A percentile compares a stretch with the other conserved stretches of the same genome.
These are phyloP conservation scores for Purshia tridentata DNA, from an alignment of 306 rosid genomes.

Conservation along the genomic window DNA sequence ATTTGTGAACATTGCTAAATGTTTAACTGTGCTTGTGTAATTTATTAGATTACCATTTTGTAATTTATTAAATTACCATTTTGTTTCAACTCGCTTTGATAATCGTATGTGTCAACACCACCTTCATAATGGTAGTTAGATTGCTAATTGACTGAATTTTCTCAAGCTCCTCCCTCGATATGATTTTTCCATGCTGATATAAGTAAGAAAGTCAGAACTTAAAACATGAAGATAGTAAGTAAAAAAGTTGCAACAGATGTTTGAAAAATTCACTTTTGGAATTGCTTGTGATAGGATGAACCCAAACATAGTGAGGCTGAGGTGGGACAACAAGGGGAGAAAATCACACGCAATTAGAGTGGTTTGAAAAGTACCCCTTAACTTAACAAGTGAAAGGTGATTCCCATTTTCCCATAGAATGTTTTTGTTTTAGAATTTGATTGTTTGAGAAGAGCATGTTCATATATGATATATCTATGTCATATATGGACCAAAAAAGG, in stretches of 20 bases:
- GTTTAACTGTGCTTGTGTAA: no score
- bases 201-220: slow-evolving; percentile 32
- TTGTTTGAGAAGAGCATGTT: neutral
- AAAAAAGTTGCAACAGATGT: neutral
- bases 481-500: neutral
- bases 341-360: slow-evolving; percentile 84
- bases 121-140: no score
- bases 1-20: no score
- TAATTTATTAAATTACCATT: no score
- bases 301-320: slow-evolving; percentile 72
- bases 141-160: slow-evolving; percentile 55
- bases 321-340: slow-evolving; percentile 54
- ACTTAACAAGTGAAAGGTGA: slow-evolving; percentile 76
- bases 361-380: slow-evolving; percentile 76
- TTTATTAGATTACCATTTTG: no score
- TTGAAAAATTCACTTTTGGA: neutral
- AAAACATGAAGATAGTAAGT: neutral
- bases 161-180: slow-evolving; percentile 84
- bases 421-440: neutral
- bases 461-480: neutral
- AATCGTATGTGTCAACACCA: no score
- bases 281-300: slow-evolving; percentile 54
- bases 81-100: no score
- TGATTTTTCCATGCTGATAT: slow-evolving; percentile 80
- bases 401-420: slow-evolving; percentile 3